Base-by-base conservation (phyloP, 108 stramenopile genomes). In the Cyclostephanos tholiformis region DNA sequence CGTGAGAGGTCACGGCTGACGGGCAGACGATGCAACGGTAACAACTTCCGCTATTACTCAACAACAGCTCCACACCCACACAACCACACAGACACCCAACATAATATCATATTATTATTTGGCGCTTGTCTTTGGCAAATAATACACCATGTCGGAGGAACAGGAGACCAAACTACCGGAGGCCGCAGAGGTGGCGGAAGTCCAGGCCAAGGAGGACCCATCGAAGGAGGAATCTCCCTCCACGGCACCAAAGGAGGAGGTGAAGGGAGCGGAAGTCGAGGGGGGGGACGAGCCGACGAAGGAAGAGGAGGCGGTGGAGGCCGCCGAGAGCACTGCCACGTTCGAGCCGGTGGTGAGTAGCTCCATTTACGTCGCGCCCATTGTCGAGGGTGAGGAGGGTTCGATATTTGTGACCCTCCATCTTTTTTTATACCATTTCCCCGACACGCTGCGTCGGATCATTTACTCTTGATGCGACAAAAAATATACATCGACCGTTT, bases 301-400 rank as follows among this genome's bases (percentile, higher is more conserved):
- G 44, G 79, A 82, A 19, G 87, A 65, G 62, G 87, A 68, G n/a
- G 70, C 59, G n/a, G 65, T 62, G 9, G 78, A 88, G 80, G 90
- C 92, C 56, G 91, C 94, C 73, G 93, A 96, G 79, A 90, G 89
- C 79, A 96, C 95, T 0, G 95, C 95, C 30, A 86, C 88, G 6
- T 96, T 96, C 76, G 91, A 92, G 63, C 90, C 95, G 32, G 91
- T 96, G 83, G 91, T 95, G 75, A 84, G 93, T 90, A 39, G 14
- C 3, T 14, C 2, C 4, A 4, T 32, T 32, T 32, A 4, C 32
- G 32, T 32, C 32, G 32, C 4, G 3, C 3, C 32, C 32, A 32
- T 32, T 32, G 32, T 32, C 2, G 32, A 4, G 32, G 32, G 4
- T 32, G 32, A 4, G 4, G 32, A 32, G 16, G 20, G n/a, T n/a